Percentiles rank a stretch among this genome's conserved stretches.
phyloP scores from a whole-genome alignment of 257 asterid genomes.

The Nicotiana obtusifolia region DNA sequence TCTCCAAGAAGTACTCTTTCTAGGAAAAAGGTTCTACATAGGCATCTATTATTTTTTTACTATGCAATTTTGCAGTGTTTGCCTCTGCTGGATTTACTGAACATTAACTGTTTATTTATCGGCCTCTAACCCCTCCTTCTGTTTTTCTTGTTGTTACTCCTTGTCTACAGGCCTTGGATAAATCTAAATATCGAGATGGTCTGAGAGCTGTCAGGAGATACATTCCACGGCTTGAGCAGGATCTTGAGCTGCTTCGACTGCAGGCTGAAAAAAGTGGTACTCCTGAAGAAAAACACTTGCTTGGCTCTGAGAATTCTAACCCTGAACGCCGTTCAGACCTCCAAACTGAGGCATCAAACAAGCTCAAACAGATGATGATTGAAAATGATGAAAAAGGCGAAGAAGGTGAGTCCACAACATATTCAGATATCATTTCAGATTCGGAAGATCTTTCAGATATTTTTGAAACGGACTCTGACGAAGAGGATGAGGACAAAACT shows the following conservation, averaged over 20 bases:
- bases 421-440: slow-evolving; percentile 48
- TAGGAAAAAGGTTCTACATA: slow-evolving; percentile 66
- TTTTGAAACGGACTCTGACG: slow-evolving; percentile 64
- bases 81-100: not conserved
- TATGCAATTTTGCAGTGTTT: not conserved
- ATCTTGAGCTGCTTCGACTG: slow-evolving; percentile 65
- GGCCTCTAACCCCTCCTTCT: not conserved
- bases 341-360: slow-evolving; percentile 45
- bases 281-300: slow-evolving; percentile 24
- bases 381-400: slow-evolving; percentile 27
- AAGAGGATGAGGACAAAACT: slow-evolving; percentile 39
- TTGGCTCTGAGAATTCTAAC: slow-evolving; percentile 22
- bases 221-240: slow-evolving; percentile 85
- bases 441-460: slow-evolving; percentile 77
- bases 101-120: not conserved
- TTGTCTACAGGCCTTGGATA: slow-evolving; percentile 75
- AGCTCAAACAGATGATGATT: slow-evolving; percentile 51
- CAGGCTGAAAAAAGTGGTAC: slow-evolving; percentile 37
- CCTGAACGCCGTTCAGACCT: slow-evolving; percentile 20
- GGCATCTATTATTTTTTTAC: not conserved
- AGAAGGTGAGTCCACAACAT: slow-evolving; percentile 26
- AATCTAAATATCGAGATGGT: slow-evolving; percentile 82
- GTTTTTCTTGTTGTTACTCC: not conserved
- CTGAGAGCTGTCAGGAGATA: slow-evolving; percentile 68
- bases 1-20: slow-evolving; percentile 78